Base-by-base conservation (phyloP, 2,329 filamentous ascomycete genomes). In the Coleophoma crateriformis region DNA sequence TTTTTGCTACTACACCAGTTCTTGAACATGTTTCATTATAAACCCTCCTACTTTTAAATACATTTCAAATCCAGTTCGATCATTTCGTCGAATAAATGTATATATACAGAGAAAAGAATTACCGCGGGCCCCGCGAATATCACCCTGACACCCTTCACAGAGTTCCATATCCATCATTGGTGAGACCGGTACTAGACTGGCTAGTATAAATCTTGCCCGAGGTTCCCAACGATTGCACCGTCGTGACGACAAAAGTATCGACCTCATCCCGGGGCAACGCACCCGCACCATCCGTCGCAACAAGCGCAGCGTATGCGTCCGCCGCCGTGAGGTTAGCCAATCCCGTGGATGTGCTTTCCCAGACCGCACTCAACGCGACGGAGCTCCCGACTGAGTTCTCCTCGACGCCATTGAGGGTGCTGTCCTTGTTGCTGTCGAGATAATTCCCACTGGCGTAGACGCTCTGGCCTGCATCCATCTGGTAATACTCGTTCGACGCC, bases 401-500 rank as follows among this genome's bases (percentile, higher is more conserved):
- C 10, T 35, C 4, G 0, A 50, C 52, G 2, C 78, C 76, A 49
- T 78, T 71, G 20, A 81, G 67, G 2, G 57, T 60, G 7, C 77
- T 77, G 53, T 80, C 68, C 15, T 68, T 67, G 59, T 78, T 67
- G 3, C 68, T 65, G 56, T 81, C 78, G 52, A 75, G 73, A 54
- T 71, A 79, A 59, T 80, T 81, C 33, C 70, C 67, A 43, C 71
- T 67, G 12, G 78, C 75, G 41, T 77, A 79, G 14, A 71, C 76
- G 38, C 75, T 73, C 64, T 79, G 79, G 45, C 75, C 73, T 2
- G 61, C 66, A 49, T 78, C 79, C n/a, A 77, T 75, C n/a, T 76
- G 69, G 1, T 74, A 78, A 53, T 79, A 81, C 1, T 74, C 77
- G 52, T 79, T 79, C 0, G 75, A 73, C 1, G 72, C 68, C 2